A percentile compares a stretch with the other conserved stretches of the same genome.
These are phyloP conservation scores for Hypoxylon subgilvum DNA, from an alignment of 495 filamentous ascomycete genomes.

Conservation along the genomic window DNA sequence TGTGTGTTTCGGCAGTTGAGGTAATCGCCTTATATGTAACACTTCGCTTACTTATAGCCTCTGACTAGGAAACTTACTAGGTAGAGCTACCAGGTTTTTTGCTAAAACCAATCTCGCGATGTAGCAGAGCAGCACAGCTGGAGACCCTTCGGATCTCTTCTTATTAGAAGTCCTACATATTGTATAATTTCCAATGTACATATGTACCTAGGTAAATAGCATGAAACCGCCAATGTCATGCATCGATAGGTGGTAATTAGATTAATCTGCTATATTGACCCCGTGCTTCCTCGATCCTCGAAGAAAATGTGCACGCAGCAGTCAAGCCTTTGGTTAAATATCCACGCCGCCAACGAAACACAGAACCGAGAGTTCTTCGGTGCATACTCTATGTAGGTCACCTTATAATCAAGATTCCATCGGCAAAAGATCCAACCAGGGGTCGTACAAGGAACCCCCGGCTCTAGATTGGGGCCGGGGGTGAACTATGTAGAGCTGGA, in stretches of 20 bases:
- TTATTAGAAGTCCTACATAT: neutral
- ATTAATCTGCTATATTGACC: neutral
- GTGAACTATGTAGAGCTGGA: conserved; percentile 5
- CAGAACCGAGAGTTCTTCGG: too few relatives aligned
- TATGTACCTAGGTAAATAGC: too few relatives aligned
- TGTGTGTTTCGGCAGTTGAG: neutral
- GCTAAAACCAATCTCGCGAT: neutral
- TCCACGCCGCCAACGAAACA: too few relatives aligned
- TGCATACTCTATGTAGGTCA: too few relatives aligned
- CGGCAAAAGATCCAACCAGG: conserved; percentile 7
- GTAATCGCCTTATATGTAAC: neutral
- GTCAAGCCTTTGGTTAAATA: conserved; percentile 6
- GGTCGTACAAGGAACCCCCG: conserved; percentile 3
- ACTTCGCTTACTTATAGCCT: neutral
- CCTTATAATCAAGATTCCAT: conserved; percentile 8
- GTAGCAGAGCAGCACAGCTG: neutral
- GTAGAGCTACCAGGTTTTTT: conserved; percentile 10
- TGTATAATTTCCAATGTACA: conserved; percentile 2
- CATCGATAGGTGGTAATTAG: neutral
- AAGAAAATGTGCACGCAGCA: neutral
- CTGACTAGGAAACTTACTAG: too few relatives aligned
- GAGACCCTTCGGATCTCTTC: neutral
- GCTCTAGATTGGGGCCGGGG: neutral
- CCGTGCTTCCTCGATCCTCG: neutral
- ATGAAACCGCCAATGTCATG: neutral